These are phyloP conservation scores for Helicocarpus griseus DNA, from an alignment of 2,329 filamentous ascomycete species.

Conservation along the genomic window DNA sequence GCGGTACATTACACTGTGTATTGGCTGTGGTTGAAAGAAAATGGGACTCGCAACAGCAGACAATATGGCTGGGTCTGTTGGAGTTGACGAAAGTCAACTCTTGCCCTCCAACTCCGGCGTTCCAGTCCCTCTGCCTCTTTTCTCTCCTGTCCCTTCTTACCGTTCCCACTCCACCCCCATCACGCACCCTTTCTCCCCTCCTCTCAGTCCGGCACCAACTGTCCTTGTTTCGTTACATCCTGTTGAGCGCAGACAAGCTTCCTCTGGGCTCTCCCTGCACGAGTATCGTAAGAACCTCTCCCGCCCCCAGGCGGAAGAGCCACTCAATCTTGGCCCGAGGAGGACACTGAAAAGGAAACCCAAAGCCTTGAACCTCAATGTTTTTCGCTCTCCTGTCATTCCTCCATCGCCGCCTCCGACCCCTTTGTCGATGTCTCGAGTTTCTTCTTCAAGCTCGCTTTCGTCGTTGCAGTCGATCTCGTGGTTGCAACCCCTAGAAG, in stretches of 20 bases:
- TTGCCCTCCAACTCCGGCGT: not conserved
- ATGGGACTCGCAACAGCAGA: not conserved
- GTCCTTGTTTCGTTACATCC: constrained; percentile 11
- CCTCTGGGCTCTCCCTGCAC: constrained; percentile 11
- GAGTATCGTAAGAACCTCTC: constrained; percentile 14
- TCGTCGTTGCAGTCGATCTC: not conserved
- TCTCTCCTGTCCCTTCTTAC: constrained; percentile 1
- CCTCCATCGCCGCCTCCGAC: constrained; percentile 12
- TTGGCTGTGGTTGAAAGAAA: not conserved
- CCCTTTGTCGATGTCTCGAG: constrained; percentile 3
- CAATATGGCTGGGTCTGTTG: not conserved
- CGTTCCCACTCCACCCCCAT: constrained; percentile 1
- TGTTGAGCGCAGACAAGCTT: constrained; percentile 1
- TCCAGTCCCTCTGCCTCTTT: constrained; percentile 6
- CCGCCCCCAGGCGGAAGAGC: constrained; percentile 1
- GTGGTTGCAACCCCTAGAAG: not conserved
- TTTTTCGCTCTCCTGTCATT: constrained; percentile 2
- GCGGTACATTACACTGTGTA: not conserved
- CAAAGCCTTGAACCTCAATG: constrained; percentile 12
- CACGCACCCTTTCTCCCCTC: constrained; percentile 7
- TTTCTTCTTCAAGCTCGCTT: not conserved
- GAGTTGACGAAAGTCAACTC: not conserved
- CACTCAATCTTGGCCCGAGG: constrained; percentile 1
- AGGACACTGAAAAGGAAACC: constrained; percentile 13
- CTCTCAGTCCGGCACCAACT: constrained; percentile 10